These are phyloP conservation scores for Fraxinus sp. DNA, from an alignment of 305 asterid genomes.

Conservation along the genomic window DNA sequence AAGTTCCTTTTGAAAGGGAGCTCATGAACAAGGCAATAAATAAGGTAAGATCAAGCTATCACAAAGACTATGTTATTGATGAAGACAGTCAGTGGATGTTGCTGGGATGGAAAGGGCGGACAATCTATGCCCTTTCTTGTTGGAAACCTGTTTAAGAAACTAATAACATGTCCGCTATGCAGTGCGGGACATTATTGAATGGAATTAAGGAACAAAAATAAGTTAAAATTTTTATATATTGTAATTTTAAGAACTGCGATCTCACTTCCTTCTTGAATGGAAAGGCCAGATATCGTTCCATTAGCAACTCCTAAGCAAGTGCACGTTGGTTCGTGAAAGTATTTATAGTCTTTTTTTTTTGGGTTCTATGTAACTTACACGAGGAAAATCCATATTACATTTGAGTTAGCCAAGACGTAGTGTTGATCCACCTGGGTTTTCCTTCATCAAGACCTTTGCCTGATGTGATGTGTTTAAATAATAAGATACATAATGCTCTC, in stretches of 20 bases:
- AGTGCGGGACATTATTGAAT: neutral
- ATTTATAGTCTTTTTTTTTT: too few species aligned
- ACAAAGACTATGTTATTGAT: slow-evolving; percentile 66
- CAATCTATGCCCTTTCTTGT: neutral
- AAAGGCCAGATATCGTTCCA: neutral
- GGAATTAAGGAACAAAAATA: neutral
- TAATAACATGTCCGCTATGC: neutral
- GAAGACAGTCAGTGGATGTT: slow-evolving; percentile 29
- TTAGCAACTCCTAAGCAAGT: neutral
- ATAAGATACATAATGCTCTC: too few species aligned
- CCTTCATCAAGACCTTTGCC: neutral
- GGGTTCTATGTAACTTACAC: neutral
- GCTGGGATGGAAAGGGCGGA: neutral
- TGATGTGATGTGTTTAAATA: too few species aligned
- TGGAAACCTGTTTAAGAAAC: neutral
- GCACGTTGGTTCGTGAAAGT: neutral
- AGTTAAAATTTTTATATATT: neutral
- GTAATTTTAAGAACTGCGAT: neutral
- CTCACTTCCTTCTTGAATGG: neutral
- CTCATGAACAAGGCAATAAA: slow-evolving; percentile 41
- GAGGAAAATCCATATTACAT: neutral
- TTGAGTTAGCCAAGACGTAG: neutral
- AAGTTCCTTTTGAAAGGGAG: slow-evolving; percentile 43
- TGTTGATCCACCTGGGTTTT: neutral
- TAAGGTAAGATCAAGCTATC: slow-evolving; percentile 50